phyloP scores from a whole-genome alignment of 208 protist genomes.

The Blechomonas ayalai region DNA sequence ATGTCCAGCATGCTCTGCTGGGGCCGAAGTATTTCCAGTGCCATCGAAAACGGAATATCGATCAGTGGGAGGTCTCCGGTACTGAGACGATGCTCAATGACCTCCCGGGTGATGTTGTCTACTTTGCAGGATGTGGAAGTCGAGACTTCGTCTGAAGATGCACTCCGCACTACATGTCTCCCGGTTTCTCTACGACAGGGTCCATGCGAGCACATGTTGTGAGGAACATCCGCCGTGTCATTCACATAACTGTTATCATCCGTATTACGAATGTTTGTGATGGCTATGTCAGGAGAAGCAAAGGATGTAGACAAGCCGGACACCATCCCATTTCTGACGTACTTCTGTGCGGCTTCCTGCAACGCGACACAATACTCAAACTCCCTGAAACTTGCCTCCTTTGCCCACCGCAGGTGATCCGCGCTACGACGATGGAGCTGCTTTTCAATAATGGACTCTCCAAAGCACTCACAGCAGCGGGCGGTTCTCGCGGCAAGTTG shows the following conservation, averaged over 20 bases:
- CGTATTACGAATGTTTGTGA: too few species aligned
- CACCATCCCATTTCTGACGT: too few species aligned
- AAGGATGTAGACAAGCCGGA: too few species aligned
- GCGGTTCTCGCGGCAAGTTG: constrained; percentile 73
- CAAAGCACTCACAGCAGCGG: constrained; percentile 51
- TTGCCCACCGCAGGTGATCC: constrained; percentile 39
- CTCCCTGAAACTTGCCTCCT: constrained; percentile 51
- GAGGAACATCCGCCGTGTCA: too few species aligned
- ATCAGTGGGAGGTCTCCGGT: constrained; percentile 9
- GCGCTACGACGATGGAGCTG: constrained; percentile 28
- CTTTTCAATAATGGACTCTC: constrained; percentile 26
- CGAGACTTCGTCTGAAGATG: neutral
- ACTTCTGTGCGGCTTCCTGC: constrained; percentile 18
- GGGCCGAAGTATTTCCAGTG: constrained; percentile 56
- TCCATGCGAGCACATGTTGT: too few species aligned
- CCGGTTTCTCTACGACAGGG: too few species aligned
- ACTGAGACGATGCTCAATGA: constrained; percentile 1
- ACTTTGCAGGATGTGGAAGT: too few species aligned
- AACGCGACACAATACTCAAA: constrained; percentile 45
- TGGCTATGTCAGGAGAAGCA: too few species aligned
- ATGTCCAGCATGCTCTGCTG: constrained; percentile 66
- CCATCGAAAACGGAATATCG: constrained; percentile 28
- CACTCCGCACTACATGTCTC: neutral
- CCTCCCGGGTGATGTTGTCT: too few species aligned
- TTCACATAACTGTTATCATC: too few species aligned